Base-by-base conservation (phyloP, 306 rosid genomes). In the Delonix regia region DNA sequence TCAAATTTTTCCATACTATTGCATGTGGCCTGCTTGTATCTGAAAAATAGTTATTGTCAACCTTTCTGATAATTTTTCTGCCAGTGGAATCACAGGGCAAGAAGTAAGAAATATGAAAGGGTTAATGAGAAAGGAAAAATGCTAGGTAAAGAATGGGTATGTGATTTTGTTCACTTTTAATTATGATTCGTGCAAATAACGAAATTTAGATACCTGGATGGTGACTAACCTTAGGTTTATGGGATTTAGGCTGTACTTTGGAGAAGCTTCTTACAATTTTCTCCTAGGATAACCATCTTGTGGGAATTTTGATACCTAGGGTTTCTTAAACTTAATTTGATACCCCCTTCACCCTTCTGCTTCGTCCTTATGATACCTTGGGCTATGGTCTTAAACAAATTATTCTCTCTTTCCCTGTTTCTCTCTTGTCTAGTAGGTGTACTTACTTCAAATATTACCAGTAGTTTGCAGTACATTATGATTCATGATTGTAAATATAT, bases 61-160 rank as follows among this genome's bases (percentile, higher is more conserved):
- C 67, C 67, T 67, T 66, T 75, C 34, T 78, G 83, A 78, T 72
- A 76, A 78, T 42, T 59, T 67, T 69, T 81, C 65, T 65, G 38
- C 53, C 69, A 67, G 74, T 75, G 77, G 59, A 81, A 18, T 53
- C 15, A 8, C 62, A 66, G 78, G 67, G 73, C 82, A 82, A 73
- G 85, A 78, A 68, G 74, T 79, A 71, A 77, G 78, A 83, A 78
- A 55, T 78, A 69, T 74, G 76, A 76, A 66, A 78, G 42, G 30
- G 41, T 41, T 68, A 79, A 33, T 69, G 80, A 62, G 68, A 78
- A 79, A 63, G 42, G 57, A 56, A 73, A 68, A 78, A 83, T 52
- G 65, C 55, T 83, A 68, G 87, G 81, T 39, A 78, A 69, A 73
- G 33, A 47, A 61, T 67, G 69, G 79, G 60, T 68, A 71, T 60